Evolutionary conservation across 2,329 filamentous ascomycete genomes (phyloP).

Genomic region (Penicillium olsonii): DNA sequence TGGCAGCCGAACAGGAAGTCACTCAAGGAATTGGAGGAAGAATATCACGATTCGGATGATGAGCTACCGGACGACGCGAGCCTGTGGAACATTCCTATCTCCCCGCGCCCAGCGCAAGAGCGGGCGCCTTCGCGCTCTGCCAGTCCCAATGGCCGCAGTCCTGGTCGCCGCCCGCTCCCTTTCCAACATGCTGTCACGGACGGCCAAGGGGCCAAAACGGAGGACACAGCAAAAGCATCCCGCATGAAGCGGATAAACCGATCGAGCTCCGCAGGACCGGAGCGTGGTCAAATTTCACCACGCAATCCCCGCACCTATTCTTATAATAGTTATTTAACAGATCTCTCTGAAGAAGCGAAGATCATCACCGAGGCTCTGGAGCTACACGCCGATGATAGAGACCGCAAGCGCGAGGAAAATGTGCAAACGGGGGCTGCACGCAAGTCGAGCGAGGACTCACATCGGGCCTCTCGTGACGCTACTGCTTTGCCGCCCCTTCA

Average conservation of each 20-base stretch:
- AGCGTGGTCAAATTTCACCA: conserved; percentile 43
- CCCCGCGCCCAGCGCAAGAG: conserved; percentile 45
- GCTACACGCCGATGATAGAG: conserved; percentile 55
- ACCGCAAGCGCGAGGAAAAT: conserved; percentile 48
- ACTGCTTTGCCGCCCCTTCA: conserved; percentile 61
- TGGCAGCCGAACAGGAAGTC: conserved; percentile 50
- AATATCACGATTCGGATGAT: conserved; percentile 54
- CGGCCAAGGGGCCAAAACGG: conserved; percentile 23
- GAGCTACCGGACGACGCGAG: conserved; percentile 53
- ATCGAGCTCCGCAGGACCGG: conserved; percentile 44
- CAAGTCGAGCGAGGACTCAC: conserved; percentile 42
- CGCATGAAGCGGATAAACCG: conserved; percentile 34
- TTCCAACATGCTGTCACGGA: conserved; percentile 42
- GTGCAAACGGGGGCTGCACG: conserved; percentile 47
- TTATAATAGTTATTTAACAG: conserved; percentile 59
- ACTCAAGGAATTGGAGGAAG: conserved; percentile 50
- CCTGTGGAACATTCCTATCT: conserved; percentile 54
- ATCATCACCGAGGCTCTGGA: conserved; percentile 62
- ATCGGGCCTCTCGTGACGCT: conserved; percentile 36
- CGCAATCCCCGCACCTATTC: conserved; percentile 55
- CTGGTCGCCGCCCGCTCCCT: conserved; percentile 44
- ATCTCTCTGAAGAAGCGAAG: conserved; percentile 62
- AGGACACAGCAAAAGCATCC: conserved; percentile 31
- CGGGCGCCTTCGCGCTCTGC: conserved; percentile 41
- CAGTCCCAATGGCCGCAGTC: conserved; percentile 46